A percentile compares a stretch with the other conserved stretches of the same genome.
Conservation (phyloP, 202 grass and related monocot species). For the Panicum virgatum region DNA sequence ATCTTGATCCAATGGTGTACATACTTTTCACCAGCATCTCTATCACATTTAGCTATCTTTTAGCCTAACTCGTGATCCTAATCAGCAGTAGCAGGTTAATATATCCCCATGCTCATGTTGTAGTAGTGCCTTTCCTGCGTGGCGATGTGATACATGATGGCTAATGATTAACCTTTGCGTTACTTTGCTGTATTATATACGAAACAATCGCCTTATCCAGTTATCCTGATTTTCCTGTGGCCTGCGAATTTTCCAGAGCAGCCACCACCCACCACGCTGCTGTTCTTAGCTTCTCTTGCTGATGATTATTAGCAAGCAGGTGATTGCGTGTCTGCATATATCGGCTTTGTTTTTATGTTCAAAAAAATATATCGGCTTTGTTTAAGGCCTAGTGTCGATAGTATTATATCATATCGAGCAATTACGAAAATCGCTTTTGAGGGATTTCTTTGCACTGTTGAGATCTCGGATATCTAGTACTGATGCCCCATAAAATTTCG, state of each 20-base stretch:
- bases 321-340: not conserved
- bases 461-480: constrained; percentile 21
- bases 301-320: not conserved
- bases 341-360: too few species aligned
- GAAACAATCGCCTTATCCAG: not conserved
- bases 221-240: not conserved
- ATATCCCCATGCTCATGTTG: not conserved
- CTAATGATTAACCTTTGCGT: not conserved
- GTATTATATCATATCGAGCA: constrained; percentile 1
- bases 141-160: not conserved
- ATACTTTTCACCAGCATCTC: not conserved
- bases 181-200: not conserved
- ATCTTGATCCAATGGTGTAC: not conserved
- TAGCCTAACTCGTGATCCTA: constrained; percentile 29
- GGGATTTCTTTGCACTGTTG: not conserved
- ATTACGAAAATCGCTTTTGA: not conserved
- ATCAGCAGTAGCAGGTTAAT: not conserved
- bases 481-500: not conserved
- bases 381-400: not conserved
- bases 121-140: constrained; percentile 21
- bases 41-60: not conserved
- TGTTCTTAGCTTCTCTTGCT: not conserved
- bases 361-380: too few species aligned
- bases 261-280: not conserved
- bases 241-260: not conserved